Evolutionary conservation across 768 basidiomycete species (phyloP).

Genomic region (Scleroderma bovista): DNA sequence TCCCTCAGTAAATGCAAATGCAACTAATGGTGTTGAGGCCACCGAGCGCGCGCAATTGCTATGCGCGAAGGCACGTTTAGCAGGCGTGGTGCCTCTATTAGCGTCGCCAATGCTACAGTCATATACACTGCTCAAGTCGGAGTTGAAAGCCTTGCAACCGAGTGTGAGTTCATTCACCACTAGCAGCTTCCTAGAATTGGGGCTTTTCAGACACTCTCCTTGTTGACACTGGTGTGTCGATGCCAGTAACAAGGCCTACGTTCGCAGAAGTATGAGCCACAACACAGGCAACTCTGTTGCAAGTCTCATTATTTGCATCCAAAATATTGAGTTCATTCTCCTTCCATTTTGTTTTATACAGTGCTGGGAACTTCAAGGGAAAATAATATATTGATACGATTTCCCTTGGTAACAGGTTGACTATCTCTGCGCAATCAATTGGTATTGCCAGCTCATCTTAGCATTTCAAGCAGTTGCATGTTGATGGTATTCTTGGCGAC

Average conservation of each 20-base stretch:
- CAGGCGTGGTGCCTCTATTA: not conserved
- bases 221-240: constrained; percentile 45
- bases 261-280: constrained; percentile 42
- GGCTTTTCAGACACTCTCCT: not conserved
- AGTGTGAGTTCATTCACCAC: constrained; percentile 22
- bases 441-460: constrained; percentile 22
- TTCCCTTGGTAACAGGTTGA: constrained; percentile 6
- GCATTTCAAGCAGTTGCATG: not conserved
- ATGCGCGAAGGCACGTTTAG: not conserved
- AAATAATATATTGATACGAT: constrained; percentile 19
- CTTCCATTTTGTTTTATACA: constrained; percentile 47
- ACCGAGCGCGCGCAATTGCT: not conserved
- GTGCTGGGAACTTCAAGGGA: constrained; percentile 54
- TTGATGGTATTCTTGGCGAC: constrained; percentile 9
- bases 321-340: no score
- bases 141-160: constrained; percentile 43
- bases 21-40: not conserved
- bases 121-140: constrained; percentile 36
- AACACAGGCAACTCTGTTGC: constrained; percentile 45
- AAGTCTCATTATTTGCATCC: constrained; percentile 16
- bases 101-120: constrained; percentile 37
- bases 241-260: constrained; percentile 40
- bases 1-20: not conserved
- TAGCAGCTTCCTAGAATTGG: constrained; percentile 49
- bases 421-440: constrained; percentile 24